Evolutionary conservation across 768 basidiomycete species (phyloP).

Genomic region (Leucocoprinus sp.): DNA sequence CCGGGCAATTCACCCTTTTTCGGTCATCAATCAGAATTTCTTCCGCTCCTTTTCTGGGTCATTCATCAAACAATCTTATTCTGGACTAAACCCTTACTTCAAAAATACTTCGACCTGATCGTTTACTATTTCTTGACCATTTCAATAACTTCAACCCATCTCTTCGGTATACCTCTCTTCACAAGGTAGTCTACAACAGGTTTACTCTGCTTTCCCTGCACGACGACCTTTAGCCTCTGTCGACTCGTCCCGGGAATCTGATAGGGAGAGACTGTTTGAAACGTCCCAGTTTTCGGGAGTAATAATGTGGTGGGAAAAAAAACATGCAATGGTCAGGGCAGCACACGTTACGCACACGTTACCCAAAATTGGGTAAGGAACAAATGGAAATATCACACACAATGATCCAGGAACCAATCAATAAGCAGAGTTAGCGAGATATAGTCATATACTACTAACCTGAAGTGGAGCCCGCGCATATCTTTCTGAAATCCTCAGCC

Average conservation of each 20-base stretch:
- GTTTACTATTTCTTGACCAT: slow-evolving; percentile 35
- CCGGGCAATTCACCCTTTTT: slow-evolving; percentile 2
- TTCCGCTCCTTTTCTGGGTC: no score
- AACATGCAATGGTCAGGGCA: no score
- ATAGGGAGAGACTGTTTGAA: slow-evolving; percentile 6
- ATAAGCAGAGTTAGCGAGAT: background rate
- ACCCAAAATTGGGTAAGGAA: no score
- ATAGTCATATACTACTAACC: slow-evolving; percentile 32
- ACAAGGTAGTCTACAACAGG: slow-evolving; percentile 59
- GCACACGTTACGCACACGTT: no score
- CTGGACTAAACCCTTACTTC: no score
- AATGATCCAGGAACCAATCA: slow-evolving; percentile 51
- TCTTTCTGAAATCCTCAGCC: slow-evolving; percentile 68
- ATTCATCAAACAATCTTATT: no score
- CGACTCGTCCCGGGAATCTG: slow-evolving; percentile 1
- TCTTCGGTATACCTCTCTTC: slow-evolving; percentile 68
- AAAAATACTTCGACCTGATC: background rate
- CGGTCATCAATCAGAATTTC: background rate
- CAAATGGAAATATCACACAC: slow-evolving; percentile 23
- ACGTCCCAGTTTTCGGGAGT: no score
- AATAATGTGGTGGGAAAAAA: no score
- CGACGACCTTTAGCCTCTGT: slow-evolving; percentile 58
- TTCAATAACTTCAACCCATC: slow-evolving; percentile 62
- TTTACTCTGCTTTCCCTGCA: slow-evolving; percentile 78
- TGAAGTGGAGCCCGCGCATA: slow-evolving; percentile 75